These are phyloP conservation scores for Pythium oligandrum DNA, from an alignment of 352 stramenopile species.

Conservation along the genomic window DNA sequence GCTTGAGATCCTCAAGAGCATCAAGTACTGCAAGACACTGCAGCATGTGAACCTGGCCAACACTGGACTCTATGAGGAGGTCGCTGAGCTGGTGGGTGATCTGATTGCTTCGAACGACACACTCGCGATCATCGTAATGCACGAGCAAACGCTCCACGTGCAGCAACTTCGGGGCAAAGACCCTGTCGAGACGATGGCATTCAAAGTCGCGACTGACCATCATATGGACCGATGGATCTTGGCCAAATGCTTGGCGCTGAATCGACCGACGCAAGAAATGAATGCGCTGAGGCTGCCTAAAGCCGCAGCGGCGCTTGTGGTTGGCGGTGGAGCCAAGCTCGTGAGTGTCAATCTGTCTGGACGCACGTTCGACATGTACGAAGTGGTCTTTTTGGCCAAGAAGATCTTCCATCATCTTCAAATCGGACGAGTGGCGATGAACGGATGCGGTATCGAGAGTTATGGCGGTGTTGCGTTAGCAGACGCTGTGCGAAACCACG, in stretches of 20 bases:
- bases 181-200: constrained; percentile 22
- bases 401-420: constrained; percentile 73
- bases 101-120: constrained; percentile 55
- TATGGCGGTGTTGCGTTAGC: constrained; percentile 48
- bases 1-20: constrained; percentile 46
- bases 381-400: constrained; percentile 57
- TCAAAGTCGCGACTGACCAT: constrained; percentile 25
- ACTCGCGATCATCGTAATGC: constrained; percentile 55
- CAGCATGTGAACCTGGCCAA: constrained; percentile 48
- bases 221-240: constrained; percentile 67
- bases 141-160: constrained; percentile 29
- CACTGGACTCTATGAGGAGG: constrained; percentile 52
- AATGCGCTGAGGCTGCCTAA: constrained; percentile 45
- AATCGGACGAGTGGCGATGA: constrained; percentile 48
- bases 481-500: constrained; percentile 61
- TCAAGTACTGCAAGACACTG: constrained; percentile 47
- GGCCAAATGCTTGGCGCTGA: constrained; percentile 58
- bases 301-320: constrained; percentile 7
- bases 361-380: constrained; percentile 41
- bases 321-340: constrained; percentile 12
- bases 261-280: constrained; percentile 51
- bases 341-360: constrained; percentile 51
- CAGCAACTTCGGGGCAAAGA: constrained; percentile 52
- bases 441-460: constrained; percentile 50
- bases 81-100: constrained; percentile 52